Evolutionary conservation across 345 rosid species (phyloP).

Genomic region (Atalantia buxifolia): DNA sequence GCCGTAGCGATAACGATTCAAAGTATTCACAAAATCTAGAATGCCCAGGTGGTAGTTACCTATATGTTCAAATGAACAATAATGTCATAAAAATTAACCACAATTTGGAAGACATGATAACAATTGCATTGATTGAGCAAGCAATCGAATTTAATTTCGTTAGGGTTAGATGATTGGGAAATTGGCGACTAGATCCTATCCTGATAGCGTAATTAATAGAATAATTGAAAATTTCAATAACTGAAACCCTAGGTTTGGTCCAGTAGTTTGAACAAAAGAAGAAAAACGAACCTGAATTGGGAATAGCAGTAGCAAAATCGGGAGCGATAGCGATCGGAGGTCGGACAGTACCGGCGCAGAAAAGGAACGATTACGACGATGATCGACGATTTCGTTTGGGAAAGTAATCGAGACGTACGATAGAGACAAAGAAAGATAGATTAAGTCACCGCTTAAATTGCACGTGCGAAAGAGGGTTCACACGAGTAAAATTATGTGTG

Average conservation of each 20-base stretch:
- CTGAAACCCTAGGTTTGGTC: slow-evolving; percentile 10
- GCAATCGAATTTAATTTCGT: neutral
- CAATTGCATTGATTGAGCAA: neutral
- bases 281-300: slow-evolving; percentile 10
- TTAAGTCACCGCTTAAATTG: slow-evolving; percentile 12
- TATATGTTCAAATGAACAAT: neutral
- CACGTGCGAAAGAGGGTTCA: slow-evolving; percentile 10
- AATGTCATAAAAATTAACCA: neutral
- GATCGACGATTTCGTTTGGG: slow-evolving; percentile 11
- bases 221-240: neutral
- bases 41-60: neutral
- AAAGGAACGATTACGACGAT: neutral
- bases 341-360: neutral
- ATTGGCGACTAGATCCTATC: neutral
- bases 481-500: neutral
- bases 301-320: neutral
- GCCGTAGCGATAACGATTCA: neutral
- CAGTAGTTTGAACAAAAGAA: neutral
- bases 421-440: neutral
- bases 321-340: slow-evolving; percentile 1
- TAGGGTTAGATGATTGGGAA: neutral
- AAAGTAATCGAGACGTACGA: neutral
- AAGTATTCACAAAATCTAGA: neutral
- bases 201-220: neutral
- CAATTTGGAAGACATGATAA: neutral